phyloP scores from a whole-genome alignment of 345 rosid species.

The Eucalyptus sp. region DNA sequence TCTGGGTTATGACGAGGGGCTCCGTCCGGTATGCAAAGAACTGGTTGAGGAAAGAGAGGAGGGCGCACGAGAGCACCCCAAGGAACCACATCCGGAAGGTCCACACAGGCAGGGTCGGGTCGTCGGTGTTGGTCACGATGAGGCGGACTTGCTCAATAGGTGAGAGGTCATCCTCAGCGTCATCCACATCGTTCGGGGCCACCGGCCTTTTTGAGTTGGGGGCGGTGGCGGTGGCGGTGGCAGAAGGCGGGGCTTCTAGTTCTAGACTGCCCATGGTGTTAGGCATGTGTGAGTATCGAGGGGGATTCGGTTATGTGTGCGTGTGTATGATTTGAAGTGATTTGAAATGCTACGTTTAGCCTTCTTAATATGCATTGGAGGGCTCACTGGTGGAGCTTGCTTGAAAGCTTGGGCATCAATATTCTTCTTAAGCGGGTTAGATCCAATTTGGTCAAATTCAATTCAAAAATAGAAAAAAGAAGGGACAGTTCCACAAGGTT shows the following conservation, averaged over 20 bases:
- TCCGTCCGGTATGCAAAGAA: constrained; percentile 5
- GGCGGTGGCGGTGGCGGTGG: constrained; percentile 1
- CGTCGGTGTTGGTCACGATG: constrained; percentile 67
- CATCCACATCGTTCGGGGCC: neutral
- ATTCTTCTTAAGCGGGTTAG: neutral
- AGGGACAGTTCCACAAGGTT: neutral
- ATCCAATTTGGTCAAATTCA: neutral
- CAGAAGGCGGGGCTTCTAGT: neutral
- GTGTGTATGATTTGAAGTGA: neutral
- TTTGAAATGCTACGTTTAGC: neutral
- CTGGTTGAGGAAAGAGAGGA: constrained; percentile 11
- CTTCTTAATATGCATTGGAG: neutral
- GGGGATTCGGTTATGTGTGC: neutral
- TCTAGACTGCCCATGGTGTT: constrained; percentile 6
- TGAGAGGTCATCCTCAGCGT: constrained; percentile 31
- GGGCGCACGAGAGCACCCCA: constrained; percentile 1
- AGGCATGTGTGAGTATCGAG: neutral
- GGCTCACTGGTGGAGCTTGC: neutral
- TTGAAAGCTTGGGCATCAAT: neutral
- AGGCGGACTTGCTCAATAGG: constrained; percentile 75
- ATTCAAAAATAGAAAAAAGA: neutral
- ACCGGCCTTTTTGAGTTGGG: neutral
- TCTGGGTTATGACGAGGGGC: constrained; percentile 1
- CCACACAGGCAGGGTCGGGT: constrained; percentile 72
- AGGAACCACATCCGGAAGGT: constrained; percentile 27